Evolutionary conservation across 2,329 filamentous ascomycete genomes (phyloP).

Genomic region (Graphilbum fragrans): DNA sequence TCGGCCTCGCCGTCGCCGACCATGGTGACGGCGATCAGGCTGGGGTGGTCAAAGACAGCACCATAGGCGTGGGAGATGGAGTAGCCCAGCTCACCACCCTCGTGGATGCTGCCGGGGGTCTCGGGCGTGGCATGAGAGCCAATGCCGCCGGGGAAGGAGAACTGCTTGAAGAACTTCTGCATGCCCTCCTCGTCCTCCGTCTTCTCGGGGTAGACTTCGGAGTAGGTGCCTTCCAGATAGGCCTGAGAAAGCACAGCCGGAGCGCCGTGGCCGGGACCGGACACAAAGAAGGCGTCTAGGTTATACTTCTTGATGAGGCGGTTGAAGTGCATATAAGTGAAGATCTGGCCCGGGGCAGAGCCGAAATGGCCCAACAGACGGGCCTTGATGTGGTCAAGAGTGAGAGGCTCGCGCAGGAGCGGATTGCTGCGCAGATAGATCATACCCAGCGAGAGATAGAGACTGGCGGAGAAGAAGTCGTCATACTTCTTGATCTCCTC

Average conservation of each 20-base stretch:
- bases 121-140: conserved; percentile 70
- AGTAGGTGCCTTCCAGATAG: conserved; percentile 67
- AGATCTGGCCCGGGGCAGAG: conserved; percentile 68
- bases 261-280: conserved; percentile 66
- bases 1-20: conserved; percentile 75
- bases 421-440: conserved; percentile 67
- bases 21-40: conserved; percentile 65
- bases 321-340: conserved; percentile 75
- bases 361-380: conserved; percentile 69
- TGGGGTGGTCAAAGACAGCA: conserved; percentile 61
- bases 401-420: conserved; percentile 56
- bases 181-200: conserved; percentile 56
- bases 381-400: conserved; percentile 58
- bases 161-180: conserved; percentile 69
- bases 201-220: conserved; percentile 66
- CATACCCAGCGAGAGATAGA: conserved; percentile 70
- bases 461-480: conserved; percentile 61
- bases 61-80: conserved; percentile 70
- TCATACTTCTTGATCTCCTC: conserved; percentile 59
- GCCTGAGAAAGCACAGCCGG: conserved; percentile 65
- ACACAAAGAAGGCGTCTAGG: conserved; percentile 60
- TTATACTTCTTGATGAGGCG: conserved; percentile 72
- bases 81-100: conserved; percentile 74
- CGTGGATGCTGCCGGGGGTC: conserved; percentile 65
- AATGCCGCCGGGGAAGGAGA: conserved; percentile 71